phyloP scores from a whole-genome alignment of 2,329 filamentous ascomycete genomes.

The Hypocrella siamensis region DNA sequence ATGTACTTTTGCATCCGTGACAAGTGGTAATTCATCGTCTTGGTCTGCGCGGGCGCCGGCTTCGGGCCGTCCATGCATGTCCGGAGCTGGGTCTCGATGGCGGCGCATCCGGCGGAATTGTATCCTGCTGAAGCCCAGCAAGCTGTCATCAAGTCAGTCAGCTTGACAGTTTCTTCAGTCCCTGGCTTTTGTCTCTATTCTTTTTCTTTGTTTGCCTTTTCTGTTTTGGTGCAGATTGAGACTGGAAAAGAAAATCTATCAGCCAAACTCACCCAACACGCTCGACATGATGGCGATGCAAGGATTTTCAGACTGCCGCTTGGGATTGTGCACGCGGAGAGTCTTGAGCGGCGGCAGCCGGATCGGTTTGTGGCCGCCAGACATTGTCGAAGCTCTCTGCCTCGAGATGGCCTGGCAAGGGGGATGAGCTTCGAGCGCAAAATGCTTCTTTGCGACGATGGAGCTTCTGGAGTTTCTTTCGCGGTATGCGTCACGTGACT shows the following conservation, averaged over 20 bases:
- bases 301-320: constrained; percentile 31
- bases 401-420: neutral
- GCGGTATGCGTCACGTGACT: too few relatives aligned
- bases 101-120: constrained; percentile 41
- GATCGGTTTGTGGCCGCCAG: constrained; percentile 31
- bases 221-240: too few relatives aligned
- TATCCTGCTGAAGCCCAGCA: constrained; percentile 75
- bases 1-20: constrained; percentile 58
- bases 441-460: neutral
- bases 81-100: constrained; percentile 44
- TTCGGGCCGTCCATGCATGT: constrained; percentile 67
- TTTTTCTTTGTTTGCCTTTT: too few relatives aligned
- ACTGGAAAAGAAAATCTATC: neutral
- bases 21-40: constrained; percentile 88
- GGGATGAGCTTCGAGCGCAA: neutral
- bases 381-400: too few relatives aligned
- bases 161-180: neutral
- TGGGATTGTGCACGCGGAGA: constrained; percentile 38
- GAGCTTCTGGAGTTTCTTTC: too few relatives aligned
- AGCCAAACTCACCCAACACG: constrained; percentile 31
- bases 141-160: constrained; percentile 27
- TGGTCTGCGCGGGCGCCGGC: constrained; percentile 33
- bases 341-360: constrained; percentile 40
- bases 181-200: too few relatives aligned
- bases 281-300: constrained; percentile 41